Evolutionary conservation across 2,329 filamentous ascomycete genomes (phyloP).

Genomic region (Mollisia scopiformis): DNA sequence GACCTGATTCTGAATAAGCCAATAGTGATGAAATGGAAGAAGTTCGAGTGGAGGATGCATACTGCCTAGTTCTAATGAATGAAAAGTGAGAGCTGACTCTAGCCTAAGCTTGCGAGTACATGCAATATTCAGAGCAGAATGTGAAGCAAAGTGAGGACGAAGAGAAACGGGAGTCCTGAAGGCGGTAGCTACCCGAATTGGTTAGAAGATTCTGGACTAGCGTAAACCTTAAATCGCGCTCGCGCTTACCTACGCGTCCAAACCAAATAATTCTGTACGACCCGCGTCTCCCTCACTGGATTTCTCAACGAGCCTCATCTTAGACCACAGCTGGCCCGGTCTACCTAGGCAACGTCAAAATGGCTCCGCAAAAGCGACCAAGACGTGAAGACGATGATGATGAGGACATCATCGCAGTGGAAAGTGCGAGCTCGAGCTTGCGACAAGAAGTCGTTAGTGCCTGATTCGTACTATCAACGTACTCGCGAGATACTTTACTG

Average conservation of each 20-base stretch:
- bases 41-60: too few relatives aligned
- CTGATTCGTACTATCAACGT: neutral
- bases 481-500: neutral
- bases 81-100: too few relatives aligned
- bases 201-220: too few relatives aligned
- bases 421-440: constrained; percentile 33
- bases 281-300: neutral
- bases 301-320: constrained; percentile 1
- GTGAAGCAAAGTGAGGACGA: neutral
- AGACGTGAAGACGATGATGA: constrained; percentile 35
- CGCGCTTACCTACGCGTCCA: neutral
- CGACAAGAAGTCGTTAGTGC: constrained; percentile 36
- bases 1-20: too few relatives aligned
- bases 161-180: neutral
- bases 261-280: neutral
- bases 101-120: too few relatives aligned
- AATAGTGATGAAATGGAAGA: too few relatives aligned
- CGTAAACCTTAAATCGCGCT: neutral
- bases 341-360: constrained; percentile 24
- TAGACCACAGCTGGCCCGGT: neutral
- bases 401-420: constrained; percentile 37
- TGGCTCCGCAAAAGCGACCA: constrained; percentile 47
- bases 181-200: too few relatives aligned
- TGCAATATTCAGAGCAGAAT: neutral
- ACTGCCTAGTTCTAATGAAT: too few relatives aligned